Conservation (phyloP, 2,329 filamentous ascomycete species). For the Parafenestella ontariensis region DNA sequence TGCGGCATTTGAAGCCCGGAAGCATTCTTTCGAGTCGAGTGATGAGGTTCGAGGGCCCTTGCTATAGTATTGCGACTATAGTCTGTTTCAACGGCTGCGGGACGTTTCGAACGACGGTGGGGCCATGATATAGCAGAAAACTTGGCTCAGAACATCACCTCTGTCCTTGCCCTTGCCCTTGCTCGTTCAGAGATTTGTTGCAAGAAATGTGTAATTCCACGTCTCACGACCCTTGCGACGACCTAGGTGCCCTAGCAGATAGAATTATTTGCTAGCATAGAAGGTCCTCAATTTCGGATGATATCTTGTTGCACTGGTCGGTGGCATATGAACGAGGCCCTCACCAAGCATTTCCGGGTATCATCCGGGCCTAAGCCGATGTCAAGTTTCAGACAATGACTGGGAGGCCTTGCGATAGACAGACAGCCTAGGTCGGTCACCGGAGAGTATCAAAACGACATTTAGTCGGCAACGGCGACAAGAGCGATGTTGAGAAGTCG, state of each 20-base stretch:
- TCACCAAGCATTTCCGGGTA: background rate
- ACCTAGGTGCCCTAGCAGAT: background rate
- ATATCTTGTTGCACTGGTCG: background rate
- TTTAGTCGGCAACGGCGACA: background rate
- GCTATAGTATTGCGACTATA: slow-evolving; percentile 21
- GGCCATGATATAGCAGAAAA: slow-evolving; percentile 9
- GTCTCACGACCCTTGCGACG: background rate
- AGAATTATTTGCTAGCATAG: background rate
- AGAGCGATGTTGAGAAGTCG: background rate
- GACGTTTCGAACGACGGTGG: slow-evolving; percentile 16
- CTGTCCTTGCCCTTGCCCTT: background rate
- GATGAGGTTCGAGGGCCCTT: slow-evolving; percentile 11
- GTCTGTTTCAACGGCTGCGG: slow-evolving; percentile 31
- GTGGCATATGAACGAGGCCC: background rate
- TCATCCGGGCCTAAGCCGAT: slow-evolving; percentile 1
- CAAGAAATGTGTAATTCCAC: background rate
- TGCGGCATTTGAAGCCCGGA: slow-evolving; percentile 1
- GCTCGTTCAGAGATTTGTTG: background rate
- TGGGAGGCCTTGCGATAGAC: slow-evolving; percentile 1
- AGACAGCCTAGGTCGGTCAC: background rate
- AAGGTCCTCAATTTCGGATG: background rate
- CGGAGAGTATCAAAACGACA: background rate
- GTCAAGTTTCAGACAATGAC: slow-evolving; percentile 16
- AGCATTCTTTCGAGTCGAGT: slow-evolving; percentile 9
- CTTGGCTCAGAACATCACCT: slow-evolving; percentile 12